phyloP scores from a whole-genome alignment of 164 flowering plant genomes.

The Cinnamomum chago region DNA sequence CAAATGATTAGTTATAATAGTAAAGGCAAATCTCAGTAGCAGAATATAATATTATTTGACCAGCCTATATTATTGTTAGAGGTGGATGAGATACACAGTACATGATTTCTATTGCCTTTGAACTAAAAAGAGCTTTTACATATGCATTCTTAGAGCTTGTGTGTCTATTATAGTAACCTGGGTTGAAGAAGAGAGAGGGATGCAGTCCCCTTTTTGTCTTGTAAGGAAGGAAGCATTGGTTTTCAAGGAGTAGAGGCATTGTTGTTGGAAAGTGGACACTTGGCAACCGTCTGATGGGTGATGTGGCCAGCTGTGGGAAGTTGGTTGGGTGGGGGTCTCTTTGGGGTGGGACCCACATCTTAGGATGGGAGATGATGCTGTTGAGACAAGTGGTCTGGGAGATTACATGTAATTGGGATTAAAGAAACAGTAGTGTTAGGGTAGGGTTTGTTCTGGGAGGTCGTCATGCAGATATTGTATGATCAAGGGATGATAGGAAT shows the following conservation, averaged over 20 bases:
- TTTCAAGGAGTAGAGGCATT: not conserved
- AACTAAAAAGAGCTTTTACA: not conserved
- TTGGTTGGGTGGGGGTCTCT: not conserved
- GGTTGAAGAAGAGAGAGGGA: not conserved
- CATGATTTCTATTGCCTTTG: not conserved
- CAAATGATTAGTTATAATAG: constrained; percentile 2
- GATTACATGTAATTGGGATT: not conserved
- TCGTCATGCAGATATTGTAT: not conserved
- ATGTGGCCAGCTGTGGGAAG: no score
- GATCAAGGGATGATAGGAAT: not conserved
- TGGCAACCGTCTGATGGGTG: not conserved
- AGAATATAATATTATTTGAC: constrained; percentile 10
- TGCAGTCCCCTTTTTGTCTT: not conserved
- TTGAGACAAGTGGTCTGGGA: not conserved
- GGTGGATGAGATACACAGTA: constrained; percentile 5
- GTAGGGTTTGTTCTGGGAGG: not conserved
- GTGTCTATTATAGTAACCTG: not conserved
- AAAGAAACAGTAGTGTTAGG: not conserved
- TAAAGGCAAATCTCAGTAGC: constrained; percentile 2
- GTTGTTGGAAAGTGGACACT: not conserved
- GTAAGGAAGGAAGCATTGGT: not conserved
- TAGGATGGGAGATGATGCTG: not conserved
- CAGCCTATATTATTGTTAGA: not conserved
- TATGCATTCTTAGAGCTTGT: no score
- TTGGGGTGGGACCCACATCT: constrained; percentile 9